Evolutionary conservation across 2,329 filamentous ascomycete species (phyloP).

Genomic region (Aspergillus terreus): DNA sequence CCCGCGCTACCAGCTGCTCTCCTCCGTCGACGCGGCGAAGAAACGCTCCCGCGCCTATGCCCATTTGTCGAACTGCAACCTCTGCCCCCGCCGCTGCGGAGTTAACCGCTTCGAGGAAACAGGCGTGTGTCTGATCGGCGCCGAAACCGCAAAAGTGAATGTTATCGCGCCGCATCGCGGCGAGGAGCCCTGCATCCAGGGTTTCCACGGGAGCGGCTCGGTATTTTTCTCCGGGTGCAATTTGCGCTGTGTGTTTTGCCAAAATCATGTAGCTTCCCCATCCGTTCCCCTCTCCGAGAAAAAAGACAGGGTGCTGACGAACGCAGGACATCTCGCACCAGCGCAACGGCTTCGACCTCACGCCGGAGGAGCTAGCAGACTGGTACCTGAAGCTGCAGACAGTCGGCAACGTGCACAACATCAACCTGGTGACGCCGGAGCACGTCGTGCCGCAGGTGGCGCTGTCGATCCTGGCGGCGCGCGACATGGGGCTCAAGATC

Average conservation of each 20-base stretch:
- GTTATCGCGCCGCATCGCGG: slow-evolving; percentile 84
- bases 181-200: slow-evolving; percentile 79
- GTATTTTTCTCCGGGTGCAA: slow-evolving; percentile 81
- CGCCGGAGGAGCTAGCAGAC: slow-evolving; percentile 71
- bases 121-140: slow-evolving; percentile 73
- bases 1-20: slow-evolving; percentile 67
- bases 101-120: slow-evolving; percentile 79
- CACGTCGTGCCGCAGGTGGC: slow-evolving; percentile 83
- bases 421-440: slow-evolving; percentile 83
- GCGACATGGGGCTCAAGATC: slow-evolving; percentile 64
- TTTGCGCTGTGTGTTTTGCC: slow-evolving; percentile 68
- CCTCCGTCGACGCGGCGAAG: slow-evolving; percentile 64
- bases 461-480: slow-evolving; percentile 69
- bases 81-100: slow-evolving; percentile 72
- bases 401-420: slow-evolving; percentile 79
- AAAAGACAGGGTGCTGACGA: not conserved
- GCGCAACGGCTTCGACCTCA: slow-evolving; percentile 74
- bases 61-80: slow-evolving; percentile 73
- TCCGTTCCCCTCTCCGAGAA: not conserved
- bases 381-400: slow-evolving; percentile 83
- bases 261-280: slow-evolving; percentile 57
- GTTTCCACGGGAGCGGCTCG: slow-evolving; percentile 72
- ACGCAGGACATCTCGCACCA: slow-evolving; percentile 69
- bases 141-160: slow-evolving; percentile 71
- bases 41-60: slow-evolving; percentile 72